These are phyloP conservation scores for Geoglossum glabrum DNA, from an alignment of 495 filamentous ascomycete genomes.

Conservation along the genomic window DNA sequence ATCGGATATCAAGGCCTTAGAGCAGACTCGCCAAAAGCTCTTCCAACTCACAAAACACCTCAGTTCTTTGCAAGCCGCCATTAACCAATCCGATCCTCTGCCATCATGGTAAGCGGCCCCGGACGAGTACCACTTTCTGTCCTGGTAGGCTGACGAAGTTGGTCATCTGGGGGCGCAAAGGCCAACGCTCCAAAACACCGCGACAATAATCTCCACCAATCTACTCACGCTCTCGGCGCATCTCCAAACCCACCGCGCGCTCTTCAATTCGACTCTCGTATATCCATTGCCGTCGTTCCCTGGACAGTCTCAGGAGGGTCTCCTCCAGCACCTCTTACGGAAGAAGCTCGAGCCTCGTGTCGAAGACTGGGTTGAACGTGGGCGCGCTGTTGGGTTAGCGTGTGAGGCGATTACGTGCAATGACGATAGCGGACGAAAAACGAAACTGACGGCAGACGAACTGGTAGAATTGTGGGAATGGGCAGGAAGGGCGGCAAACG, in stretches of 20 bases:
- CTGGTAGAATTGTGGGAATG: constrained; percentile 13
- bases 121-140: background rate
- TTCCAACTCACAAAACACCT: constrained; percentile 47
- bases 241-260: constrained; percentile 33
- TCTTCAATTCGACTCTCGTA: constrained; percentile 40
- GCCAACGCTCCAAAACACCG: constrained; percentile 47
- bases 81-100: constrained; percentile 33
- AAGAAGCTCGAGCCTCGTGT: constrained; percentile 65
- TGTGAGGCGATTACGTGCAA: constrained; percentile 14
- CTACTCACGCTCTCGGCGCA: constrained; percentile 38
- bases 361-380: constrained; percentile 49
- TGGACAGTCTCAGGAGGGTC: constrained; percentile 33
- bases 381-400: constrained; percentile 26
- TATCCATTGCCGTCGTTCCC: constrained; percentile 64
- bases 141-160: background rate
- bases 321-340: constrained; percentile 44
- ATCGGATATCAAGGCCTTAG: constrained; percentile 46
- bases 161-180: constrained; percentile 17
- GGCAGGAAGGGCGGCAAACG: constrained; percentile 25
- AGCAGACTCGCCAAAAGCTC: constrained; percentile 53
- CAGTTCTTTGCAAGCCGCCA: constrained; percentile 32
- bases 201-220: constrained; percentile 42
- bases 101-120: constrained; percentile 34
- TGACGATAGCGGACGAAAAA: background rate
- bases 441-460: constrained; percentile 5